Percentiles rank a stretch among this genome's conserved stretches.
Evolutionary conservation across 768 basidiomycete genomes (phyloP).

Genomic region (Termitomyces sp.): DNA sequence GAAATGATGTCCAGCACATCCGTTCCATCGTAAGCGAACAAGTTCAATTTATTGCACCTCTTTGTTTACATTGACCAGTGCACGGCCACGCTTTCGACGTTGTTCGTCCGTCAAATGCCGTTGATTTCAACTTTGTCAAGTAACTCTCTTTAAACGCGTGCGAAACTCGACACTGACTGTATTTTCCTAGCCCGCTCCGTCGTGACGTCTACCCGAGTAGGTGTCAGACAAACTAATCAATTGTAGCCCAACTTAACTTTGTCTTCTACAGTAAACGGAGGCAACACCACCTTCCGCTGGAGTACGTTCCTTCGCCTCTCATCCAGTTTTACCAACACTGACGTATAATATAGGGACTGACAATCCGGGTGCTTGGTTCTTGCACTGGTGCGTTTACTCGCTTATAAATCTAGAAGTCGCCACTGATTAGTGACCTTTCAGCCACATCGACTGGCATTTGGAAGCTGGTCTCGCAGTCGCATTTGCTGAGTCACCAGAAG

Average conservation of each 20-base stretch:
- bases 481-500: slow-evolving; percentile 23
- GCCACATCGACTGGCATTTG: slow-evolving; percentile 31
- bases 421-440: neutral
- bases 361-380: slow-evolving; percentile 59
- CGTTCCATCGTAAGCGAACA: slow-evolving; percentile 22
- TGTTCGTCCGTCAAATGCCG: slow-evolving; percentile 17
- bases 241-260: neutral
- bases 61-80: slow-evolving; percentile 10
- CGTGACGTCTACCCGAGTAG: slow-evolving; percentile 19
- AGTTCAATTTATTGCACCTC: neutral
- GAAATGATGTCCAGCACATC: slow-evolving; percentile 14
- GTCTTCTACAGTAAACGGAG: slow-evolving; percentile 22
- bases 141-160: neutral
- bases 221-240: neutral
- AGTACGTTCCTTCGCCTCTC: slow-evolving; percentile 12
- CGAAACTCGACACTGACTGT: neutral
- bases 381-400: slow-evolving; percentile 27
- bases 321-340: neutral
- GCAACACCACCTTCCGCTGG: slow-evolving; percentile 31
- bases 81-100: slow-evolving; percentile 27
- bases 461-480: slow-evolving; percentile 30
- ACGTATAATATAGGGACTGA: slow-evolving; percentile 22
- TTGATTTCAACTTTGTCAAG: slow-evolving; percentile 23
- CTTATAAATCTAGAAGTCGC: neutral
- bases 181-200: slow-evolving; percentile 16